Conservation (phyloP, 2,329 filamentous ascomycete species). For the Neofusicoccum ribis region DNA sequence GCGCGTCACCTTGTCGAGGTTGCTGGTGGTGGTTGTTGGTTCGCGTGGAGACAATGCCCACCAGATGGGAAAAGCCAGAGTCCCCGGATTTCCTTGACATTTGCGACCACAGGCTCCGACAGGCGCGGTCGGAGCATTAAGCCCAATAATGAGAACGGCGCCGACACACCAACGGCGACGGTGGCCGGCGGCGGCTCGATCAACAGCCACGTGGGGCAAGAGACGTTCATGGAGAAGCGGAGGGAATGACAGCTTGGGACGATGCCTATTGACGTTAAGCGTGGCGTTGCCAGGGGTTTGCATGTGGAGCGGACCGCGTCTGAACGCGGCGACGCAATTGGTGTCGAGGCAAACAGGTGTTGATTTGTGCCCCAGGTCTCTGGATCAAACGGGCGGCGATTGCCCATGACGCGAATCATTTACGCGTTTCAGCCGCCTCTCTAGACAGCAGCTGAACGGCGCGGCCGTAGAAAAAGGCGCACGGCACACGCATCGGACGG, state of each 20-base stretch:
- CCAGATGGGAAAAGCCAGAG: too few species aligned
- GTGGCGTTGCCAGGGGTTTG: neutral
- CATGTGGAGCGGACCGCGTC: neutral
- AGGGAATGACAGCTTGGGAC: neutral
- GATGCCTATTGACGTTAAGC: neutral
- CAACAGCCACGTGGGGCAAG: slow-evolving; percentile 1
- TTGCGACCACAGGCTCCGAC: too few species aligned
- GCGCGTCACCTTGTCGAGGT: too few species aligned
- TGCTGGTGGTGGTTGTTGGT: too few species aligned
- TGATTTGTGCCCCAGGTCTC: neutral
- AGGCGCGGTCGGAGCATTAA: neutral
- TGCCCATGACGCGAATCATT: neutral
- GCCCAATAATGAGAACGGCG: neutral
- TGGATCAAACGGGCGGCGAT: neutral
- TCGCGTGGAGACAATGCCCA: too few species aligned
- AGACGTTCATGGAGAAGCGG: neutral
- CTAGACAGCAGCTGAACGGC: neutral
- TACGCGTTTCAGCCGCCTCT: neutral
- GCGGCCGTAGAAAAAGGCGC: too few species aligned
- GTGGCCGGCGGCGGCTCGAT: neutral
- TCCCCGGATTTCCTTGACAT: too few species aligned
- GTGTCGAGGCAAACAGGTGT: neutral
- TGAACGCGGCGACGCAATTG: neutral
- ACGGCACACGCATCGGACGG: neutral
- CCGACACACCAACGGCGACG: neutral